A percentile compares a stretch with the other conserved stretches of the same genome.
phyloP scores from a whole-genome alignment of 805 yeast genomes.

The Torulaspora microellipsoides region DNA sequence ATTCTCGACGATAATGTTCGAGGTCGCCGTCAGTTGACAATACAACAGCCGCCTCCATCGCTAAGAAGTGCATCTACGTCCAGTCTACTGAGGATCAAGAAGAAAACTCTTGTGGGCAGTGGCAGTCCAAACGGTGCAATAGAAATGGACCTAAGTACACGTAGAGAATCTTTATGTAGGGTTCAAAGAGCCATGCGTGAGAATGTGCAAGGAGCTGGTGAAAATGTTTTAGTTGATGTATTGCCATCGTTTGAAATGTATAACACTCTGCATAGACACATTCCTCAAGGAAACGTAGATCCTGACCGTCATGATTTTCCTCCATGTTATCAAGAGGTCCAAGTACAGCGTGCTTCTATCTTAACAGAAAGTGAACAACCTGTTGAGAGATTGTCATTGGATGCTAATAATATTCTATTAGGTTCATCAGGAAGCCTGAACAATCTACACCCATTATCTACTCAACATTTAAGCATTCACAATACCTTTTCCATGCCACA shows the following conservation, averaged over 20 bases:
- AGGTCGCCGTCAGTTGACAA: conserved; percentile 5
- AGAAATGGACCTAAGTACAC: not conserved
- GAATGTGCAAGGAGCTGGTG: conserved; percentile 2
- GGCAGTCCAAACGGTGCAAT: not conserved
- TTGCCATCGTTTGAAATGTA: conserved; percentile 69
- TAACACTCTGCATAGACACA: conserved; percentile 42
- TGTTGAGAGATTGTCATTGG: conserved; percentile 9
- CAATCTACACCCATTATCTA: conserved; percentile 18
- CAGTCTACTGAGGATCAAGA: conserved; percentile 11
- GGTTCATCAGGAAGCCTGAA: conserved; percentile 10
- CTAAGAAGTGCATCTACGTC: conserved; percentile 27
- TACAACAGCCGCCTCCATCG: conserved; percentile 12
- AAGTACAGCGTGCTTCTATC: conserved; percentile 12
- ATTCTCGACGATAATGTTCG: conserved; percentile 1
- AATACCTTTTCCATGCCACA: conserved; percentile 1
- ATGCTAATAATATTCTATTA: not conserved
- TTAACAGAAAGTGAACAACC: conserved; percentile 14
- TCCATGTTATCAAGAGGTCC: conserved; percentile 33
- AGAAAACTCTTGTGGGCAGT: conserved; percentile 1
- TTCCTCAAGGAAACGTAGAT: conserved; percentile 37
- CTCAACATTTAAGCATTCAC: conserved; percentile 16
- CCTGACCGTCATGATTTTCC: conserved; percentile 34
- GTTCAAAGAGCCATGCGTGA: conserved; percentile 1
- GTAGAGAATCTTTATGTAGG: conserved; percentile 4
- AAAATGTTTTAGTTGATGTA: conserved; percentile 43